Percentiles rank a stretch among this genome's conserved stretches.
phyloP scores from a whole-genome alignment of 2,329 filamentous ascomycete genomes.

The Neurospora crassa region DNA sequence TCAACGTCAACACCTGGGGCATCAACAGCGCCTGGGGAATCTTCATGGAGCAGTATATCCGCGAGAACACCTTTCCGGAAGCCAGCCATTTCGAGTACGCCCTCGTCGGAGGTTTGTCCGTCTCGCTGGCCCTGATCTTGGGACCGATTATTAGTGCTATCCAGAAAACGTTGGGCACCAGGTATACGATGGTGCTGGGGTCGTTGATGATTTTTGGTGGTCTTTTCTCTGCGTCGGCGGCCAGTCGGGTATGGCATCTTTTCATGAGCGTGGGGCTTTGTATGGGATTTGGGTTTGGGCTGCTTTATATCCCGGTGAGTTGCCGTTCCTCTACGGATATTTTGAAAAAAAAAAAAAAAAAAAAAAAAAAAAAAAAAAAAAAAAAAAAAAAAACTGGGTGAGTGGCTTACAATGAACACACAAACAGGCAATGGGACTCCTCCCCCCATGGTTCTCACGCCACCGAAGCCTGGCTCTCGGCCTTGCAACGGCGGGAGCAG shows the following conservation, averaged over 20 bases:
- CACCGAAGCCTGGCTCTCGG: conserved; percentile 50
- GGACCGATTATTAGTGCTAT: conserved; percentile 29
- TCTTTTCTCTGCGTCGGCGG: conserved; percentile 44
- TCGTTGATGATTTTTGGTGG: conserved; percentile 40
- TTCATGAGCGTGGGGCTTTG: conserved; percentile 50
- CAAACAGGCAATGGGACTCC: conserved; percentile 27
- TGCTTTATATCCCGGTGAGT: conserved; percentile 24
- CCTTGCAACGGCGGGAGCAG: conserved; percentile 47
- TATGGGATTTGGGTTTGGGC: conserved; percentile 51
- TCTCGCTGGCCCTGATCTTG: conserved; percentile 31
- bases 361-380: too few species aligned
- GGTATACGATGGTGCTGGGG: conserved; percentile 37
- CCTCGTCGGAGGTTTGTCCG: conserved; percentile 48
- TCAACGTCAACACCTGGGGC: conserved; percentile 31
- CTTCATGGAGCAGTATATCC: conserved; percentile 47
- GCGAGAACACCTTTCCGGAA: conserved; percentile 37
- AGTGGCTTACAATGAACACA: background rate
- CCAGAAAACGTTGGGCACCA: conserved; percentile 23
- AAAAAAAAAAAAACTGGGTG: background rate
- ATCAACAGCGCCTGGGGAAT: conserved; percentile 39
- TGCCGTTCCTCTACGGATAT: background rate
- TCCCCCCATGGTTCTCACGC: conserved; percentile 53
- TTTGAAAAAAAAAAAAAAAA: too few species aligned
- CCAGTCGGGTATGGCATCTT: conserved; percentile 46
- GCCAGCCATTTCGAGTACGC: conserved; percentile 47